Base-by-base conservation (phyloP, 2,329 filamentous ascomycete species). In the Sarocladiaceae sp. region DNA sequence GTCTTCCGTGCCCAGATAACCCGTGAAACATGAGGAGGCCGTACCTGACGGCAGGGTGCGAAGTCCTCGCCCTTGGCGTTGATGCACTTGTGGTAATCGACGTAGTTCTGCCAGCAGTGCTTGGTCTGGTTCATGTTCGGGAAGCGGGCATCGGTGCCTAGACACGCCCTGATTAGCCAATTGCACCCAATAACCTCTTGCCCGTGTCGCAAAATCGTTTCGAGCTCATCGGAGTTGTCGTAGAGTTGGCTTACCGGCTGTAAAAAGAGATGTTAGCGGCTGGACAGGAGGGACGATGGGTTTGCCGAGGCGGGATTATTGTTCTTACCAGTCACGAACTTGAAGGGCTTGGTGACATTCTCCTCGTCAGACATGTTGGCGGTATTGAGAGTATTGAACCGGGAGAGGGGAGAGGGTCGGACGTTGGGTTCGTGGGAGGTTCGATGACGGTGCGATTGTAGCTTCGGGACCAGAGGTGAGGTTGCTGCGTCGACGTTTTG, bases 41-140 rank as follows among this genome's bases (percentile, higher is more conserved):
- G 60, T 86, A 96, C 92, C 87, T 97, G 92, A 68, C 86, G 87
- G 88, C 93, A 97, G 60, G 93, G 93, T 65, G 89, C 87, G 74
- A 97, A 97, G 71, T 97, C 92, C 81, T 97, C 93, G 75, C 93
- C 93, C 84, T 97, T 97, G 77, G 92, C 93, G 71, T 87, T 80
- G 75, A 97, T 91, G 82, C 94, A 99, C 84, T 99, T 99, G 86
- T 99, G 90, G 83, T 99, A 97, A 77, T 99, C 94, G 79, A 99
- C 94, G 78, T 99, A 99, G 84, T 99, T 99, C 76, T 99, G 95
- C 94, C 94, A 99, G 90, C 94, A 99, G 85, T 99, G 92, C 88
- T 97, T 97, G 77, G 92, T 88, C 80, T 94, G 90, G 81, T 99
- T 99, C 81, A 85, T 79, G 82, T 99, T 96, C 69, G 94, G 94